These are phyloP conservation scores for Uronychia setigera DNA, from an alignment of 73 alveolate species.

Conservation along the genomic window DNA sequence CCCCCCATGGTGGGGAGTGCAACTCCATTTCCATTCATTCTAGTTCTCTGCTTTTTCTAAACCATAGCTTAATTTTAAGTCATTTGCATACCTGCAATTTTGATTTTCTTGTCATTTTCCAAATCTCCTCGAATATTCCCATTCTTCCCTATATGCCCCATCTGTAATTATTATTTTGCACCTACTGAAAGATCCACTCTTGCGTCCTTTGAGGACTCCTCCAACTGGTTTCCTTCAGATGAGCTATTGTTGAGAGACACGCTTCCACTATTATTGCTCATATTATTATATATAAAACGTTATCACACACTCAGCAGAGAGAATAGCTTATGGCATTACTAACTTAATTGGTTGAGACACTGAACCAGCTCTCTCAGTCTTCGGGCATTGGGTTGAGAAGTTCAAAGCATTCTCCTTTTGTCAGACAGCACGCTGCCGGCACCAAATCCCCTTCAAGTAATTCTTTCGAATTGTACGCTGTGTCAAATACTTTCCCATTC, in stretches of 20 bases:
- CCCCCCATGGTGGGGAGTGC: neutral
- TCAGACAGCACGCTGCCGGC: slow-evolving; percentile 29
- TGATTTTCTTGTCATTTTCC: neutral
- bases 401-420: slow-evolving; percentile 24
- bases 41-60: neutral
- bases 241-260: too few species aligned
- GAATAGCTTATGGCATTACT: too few species aligned
- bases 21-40: neutral
- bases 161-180: too few species aligned
- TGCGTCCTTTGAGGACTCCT: too few species aligned
- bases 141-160: too few species aligned
- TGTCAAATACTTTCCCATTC: slow-evolving; percentile 25
- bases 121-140: too few species aligned
- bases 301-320: too few species aligned
- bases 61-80: neutral
- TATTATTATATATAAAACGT: too few species aligned
- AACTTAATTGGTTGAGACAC: neutral
- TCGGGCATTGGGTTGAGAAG: slow-evolving; percentile 50
- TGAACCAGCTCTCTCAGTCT: slow-evolving; percentile 49
- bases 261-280: too few species aligned
- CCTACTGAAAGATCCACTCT: too few species aligned
- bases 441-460: slow-evolving; percentile 24
- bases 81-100: neutral
- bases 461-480: slow-evolving; percentile 17
- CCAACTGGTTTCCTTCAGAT: too few species aligned